phyloP scores from a whole-genome alignment of 306 rosid species.

The Vigna unguiculata region DNA sequence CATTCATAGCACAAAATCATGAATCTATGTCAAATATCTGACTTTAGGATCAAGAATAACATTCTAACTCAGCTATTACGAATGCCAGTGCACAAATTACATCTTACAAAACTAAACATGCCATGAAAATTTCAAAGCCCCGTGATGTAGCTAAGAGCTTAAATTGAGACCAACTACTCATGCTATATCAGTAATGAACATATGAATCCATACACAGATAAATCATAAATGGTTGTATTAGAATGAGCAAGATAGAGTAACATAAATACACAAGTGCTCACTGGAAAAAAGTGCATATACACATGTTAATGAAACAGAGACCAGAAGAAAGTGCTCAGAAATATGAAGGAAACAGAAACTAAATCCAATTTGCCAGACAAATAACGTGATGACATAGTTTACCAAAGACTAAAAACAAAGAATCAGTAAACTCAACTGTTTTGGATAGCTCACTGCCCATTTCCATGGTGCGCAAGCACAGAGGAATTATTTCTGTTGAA shows the following conservation, averaged over 20 bases:
- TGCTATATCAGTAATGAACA: constrained; percentile 15
- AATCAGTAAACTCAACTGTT: constrained; percentile 77
- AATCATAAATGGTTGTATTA: background rate
- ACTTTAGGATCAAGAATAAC: background rate
- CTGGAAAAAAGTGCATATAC: background rate
- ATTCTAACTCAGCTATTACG: constrained; percentile 20
- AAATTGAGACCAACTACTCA: constrained; percentile 1
- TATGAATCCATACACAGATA: constrained; percentile 30
- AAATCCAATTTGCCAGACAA: constrained; percentile 20
- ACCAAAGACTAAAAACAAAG: constrained; percentile 27
- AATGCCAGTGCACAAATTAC: constrained; percentile 11
- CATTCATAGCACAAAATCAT: background rate
- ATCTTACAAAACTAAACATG: constrained; percentile 12
- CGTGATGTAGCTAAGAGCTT: constrained; percentile 18
- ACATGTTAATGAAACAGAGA: constrained; percentile 1
- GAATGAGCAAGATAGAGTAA: constrained; percentile 9
- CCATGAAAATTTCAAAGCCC: constrained; percentile 17
- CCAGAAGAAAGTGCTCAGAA: constrained; percentile 6
- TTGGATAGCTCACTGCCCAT: constrained; percentile 98
- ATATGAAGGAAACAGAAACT: constrained; percentile 3
- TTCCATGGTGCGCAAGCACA: constrained; percentile 97
- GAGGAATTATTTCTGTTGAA: constrained; percentile 91
- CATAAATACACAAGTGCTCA: background rate
- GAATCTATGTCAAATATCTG: constrained; percentile 8
- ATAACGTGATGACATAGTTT: background rate